Percentiles rank a stretch among this genome's conserved stretches.
Conservation (phyloP, 345 rosid genomes). For the Eucalyptus dawsonii region DNA sequence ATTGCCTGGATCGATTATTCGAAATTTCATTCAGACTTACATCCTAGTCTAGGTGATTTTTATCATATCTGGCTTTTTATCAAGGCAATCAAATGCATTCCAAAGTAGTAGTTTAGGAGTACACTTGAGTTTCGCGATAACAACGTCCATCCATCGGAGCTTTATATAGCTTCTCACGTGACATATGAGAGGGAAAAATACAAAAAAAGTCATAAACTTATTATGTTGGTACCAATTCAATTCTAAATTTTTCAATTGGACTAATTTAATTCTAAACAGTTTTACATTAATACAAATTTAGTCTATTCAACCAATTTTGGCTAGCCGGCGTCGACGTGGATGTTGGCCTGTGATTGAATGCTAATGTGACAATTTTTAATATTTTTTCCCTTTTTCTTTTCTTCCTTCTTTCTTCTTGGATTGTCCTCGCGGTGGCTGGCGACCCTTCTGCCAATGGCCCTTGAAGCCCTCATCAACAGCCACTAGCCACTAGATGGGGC, state of each 20-base stretch:
- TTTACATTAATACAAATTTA: fast-evolving
- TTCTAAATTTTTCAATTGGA: fast-evolving
- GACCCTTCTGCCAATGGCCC: fast-evolving
- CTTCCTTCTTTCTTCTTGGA: too few species aligned
- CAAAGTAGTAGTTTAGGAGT: background rate
- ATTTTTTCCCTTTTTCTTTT: too few species aligned
- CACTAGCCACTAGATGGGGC: fast-evolving
- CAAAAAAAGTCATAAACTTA: fast-evolving
- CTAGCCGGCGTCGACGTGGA: fast-evolving
- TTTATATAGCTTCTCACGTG: background rate
- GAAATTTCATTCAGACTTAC: background rate
- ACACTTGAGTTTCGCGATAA: background rate
- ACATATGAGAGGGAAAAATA: too few species aligned
- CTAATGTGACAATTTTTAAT: fast-evolving
- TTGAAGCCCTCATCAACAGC: too few species aligned
- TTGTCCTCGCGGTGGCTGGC: fast-evolving
- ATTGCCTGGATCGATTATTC: background rate
- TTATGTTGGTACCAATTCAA: fast-evolving
- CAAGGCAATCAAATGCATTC: background rate
- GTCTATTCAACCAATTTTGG: fast-evolving
- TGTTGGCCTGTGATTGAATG: fast-evolving
- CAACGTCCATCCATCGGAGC: background rate
- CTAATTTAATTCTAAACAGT: fast-evolving
- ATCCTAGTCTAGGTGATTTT: background rate
- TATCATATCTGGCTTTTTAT: too few species aligned